Evolutionary conservation across 2,329 filamentous ascomycete genomes (phyloP).

Genomic region (Penicillium sp.): DNA sequence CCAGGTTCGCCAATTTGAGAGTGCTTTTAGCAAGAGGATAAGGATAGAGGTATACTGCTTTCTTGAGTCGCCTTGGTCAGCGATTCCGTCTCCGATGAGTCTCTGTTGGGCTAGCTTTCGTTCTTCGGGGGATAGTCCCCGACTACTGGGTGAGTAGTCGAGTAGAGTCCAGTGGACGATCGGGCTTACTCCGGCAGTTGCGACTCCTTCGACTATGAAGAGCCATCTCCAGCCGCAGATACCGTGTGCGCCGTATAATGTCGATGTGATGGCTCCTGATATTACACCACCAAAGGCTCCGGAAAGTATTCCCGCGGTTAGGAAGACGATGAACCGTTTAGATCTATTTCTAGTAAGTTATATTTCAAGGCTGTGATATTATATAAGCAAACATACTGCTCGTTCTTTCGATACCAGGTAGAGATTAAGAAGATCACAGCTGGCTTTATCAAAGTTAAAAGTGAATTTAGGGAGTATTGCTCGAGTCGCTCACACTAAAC

Average conservation of each 20-base stretch:
- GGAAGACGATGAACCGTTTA: constrained; percentile 7
- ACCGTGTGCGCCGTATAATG: constrained; percentile 3
- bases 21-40: not conserved
- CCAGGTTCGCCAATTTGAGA: constrained; percentile 7
- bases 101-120: constrained; percentile 2
- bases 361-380: not conserved
- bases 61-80: not conserved
- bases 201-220: constrained; percentile 9
- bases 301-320: constrained; percentile 4
- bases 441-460: not conserved
- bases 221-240: constrained; percentile 12
- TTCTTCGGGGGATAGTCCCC: not conserved
- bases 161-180: constrained; percentile 1
- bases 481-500: not conserved
- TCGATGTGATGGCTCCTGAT: constrained; percentile 4
- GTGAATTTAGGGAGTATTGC: not conserved
- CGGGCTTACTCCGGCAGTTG: constrained; percentile 3
- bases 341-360: not conserved
- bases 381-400: not conserved
- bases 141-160: constrained; percentile 8
- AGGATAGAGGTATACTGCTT: not conserved
- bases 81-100: constrained; percentile 3
- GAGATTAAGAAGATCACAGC: constrained; percentile 10
- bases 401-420: constrained; percentile 7
- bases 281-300: constrained; percentile 11